Conservation (phyloP, 495 filamentous ascomycete species). For the Trichoderma orchidacearum region DNA sequence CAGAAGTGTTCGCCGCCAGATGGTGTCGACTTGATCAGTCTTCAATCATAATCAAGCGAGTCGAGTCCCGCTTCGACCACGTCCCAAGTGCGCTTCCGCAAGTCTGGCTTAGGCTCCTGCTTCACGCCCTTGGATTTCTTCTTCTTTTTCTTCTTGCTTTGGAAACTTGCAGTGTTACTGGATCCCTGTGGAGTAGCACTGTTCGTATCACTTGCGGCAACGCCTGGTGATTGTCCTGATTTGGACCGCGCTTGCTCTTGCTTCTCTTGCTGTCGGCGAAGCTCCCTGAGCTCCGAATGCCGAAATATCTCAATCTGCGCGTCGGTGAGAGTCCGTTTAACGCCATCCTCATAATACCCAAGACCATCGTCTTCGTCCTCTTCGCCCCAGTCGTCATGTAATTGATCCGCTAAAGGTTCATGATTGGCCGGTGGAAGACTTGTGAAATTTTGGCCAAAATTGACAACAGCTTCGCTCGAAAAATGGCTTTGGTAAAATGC, state of each 20-base stretch:
- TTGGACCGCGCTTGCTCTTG: conserved; percentile 4
- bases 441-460: conserved; percentile 37
- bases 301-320: conserved; percentile 84
- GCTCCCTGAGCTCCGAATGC: conserved; percentile 69
- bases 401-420: conserved; percentile 6
- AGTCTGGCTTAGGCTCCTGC: conserved; percentile 34
- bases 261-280: conserved; percentile 38
- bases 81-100: conserved; percentile 46
- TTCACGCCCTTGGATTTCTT: conserved; percentile 24
- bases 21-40: neutral
- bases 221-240: neutral
- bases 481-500: conserved; percentile 58
- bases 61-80: conserved; percentile 36
- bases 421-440: conserved; percentile 11
- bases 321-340: conserved; percentile 84
- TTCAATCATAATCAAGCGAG: conserved; percentile 34
- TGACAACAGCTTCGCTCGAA: conserved; percentile 23
- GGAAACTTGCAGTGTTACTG: neutral
- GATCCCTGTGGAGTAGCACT: conserved; percentile 8
- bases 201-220: conserved; percentile 8
- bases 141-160: conserved; percentile 16
- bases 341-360: conserved; percentile 81
- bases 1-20: neutral
- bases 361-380: conserved; percentile 50
- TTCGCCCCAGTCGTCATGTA: conserved; percentile 20